Base-by-base conservation (phyloP, 2,329 filamentous ascomycete genomes). In the Neoarthrinium moseri region DNA sequence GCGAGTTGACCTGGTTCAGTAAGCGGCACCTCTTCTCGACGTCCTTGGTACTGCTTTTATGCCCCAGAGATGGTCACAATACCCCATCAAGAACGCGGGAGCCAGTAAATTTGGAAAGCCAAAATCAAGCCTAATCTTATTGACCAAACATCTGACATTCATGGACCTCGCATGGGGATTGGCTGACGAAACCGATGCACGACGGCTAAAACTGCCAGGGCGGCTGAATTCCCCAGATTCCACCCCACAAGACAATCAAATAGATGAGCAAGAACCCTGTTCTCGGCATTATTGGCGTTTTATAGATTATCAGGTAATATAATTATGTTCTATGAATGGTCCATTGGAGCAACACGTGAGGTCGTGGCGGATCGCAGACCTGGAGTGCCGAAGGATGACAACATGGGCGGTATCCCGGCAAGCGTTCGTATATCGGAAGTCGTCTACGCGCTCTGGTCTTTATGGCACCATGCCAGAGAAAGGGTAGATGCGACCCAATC, bases 191-290 rank as follows among this genome's bases (percentile, higher is more conserved):
- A 10, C 3, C 17, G 29, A 23, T n/a, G 27, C 29, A 34, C 29
- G 15, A 20, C 39, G 39, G 26, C 8, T 24, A 22, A 21, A 44
- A 44, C 26, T 44, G 32, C 41, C 32, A 24, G 29, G 41, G 41
- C 41, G 41, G 41, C 41, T 44, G 41, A 44, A 44, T 44, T 26
- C 27, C n/a, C n/a, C 17, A 26, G 32, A 18, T 24, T 26, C 17
- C 32, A 21, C 41, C 32, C 30, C 41, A 44, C 22, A 44, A 36
- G 15, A 15, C 15, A 22, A 26, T 44, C 33, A 22, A 18, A 26
- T n/a, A 23, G n/a, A 26, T 5, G 39, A 20, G 15, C 29, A n/a
- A 15, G 23, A 22, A 32, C 13, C 24, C 20, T 30, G 29, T 22
- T 26, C 15, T 30, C 27, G 26, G 39, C 11, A n/a, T 22, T 3